These are phyloP conservation scores for Tetradesmus lagerheimii DNA, from an alignment of 139 green algal species.

Conservation along the genomic window DNA sequence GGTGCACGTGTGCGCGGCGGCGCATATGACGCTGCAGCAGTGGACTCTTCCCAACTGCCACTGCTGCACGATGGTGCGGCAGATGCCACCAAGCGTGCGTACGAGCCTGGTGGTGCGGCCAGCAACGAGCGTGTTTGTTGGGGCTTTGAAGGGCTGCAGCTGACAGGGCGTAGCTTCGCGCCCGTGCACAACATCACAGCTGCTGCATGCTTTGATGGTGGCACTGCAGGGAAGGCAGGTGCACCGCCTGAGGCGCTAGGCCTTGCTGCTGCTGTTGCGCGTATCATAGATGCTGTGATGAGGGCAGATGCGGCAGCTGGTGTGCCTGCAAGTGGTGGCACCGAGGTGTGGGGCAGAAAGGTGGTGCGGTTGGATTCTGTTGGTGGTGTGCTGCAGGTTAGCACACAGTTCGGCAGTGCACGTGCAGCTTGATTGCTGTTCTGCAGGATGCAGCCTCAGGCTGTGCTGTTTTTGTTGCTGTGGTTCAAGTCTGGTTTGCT, in stretches of 20 bases:
- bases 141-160: background rate
- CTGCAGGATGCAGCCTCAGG: too few species aligned
- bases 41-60: background rate
- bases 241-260: background rate
- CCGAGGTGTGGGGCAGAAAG: background rate
- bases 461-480: too few species aligned
- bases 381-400: background rate
- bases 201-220: background rate
- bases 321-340: background rate
- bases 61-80: background rate
- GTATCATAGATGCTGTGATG: background rate
- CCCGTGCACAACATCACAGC: background rate
- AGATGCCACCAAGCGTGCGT: background rate
- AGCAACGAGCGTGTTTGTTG: conserved; percentile 21
- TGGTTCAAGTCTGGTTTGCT: too few species aligned
- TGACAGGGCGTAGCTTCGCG: background rate
- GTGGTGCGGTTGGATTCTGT: background rate
- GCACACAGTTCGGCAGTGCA: background rate
- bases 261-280: background rate
- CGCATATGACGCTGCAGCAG: too few species aligned
- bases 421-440: background rate
- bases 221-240: background rate
- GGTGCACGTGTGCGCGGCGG: background rate
- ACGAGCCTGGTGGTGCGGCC: too few species aligned
- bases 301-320: background rate